A percentile compares a stretch with the other conserved stretches of the same genome.
Conservation (phyloP, 108 stramenopile species). For the Schizochytrium sp. region DNA sequence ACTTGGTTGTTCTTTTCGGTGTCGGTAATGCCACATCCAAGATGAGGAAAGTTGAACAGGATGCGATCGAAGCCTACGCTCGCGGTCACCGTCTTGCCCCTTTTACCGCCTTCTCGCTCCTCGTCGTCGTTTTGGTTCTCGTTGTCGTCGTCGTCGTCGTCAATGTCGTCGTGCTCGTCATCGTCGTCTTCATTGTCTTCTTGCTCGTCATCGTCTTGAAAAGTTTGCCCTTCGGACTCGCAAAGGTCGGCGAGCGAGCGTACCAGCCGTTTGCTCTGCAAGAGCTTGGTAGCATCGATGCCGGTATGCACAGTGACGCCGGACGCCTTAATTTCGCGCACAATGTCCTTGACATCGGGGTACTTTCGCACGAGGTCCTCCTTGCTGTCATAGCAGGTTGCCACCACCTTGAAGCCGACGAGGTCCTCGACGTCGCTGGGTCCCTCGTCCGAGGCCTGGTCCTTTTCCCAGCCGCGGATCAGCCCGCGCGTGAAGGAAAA, state of each 20-base stretch:
- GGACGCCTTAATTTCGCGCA: not conserved
- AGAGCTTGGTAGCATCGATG: not conserved
- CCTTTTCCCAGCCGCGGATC: not conserved
- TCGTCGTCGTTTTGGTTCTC: not conserved
- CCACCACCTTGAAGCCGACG: not conserved
- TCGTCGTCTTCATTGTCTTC: not conserved
- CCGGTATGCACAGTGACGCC: not conserved
- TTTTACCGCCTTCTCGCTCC: not conserved
- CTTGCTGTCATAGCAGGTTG: not conserved
- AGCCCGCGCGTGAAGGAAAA: not conserved
- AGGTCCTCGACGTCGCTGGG: not conserved
- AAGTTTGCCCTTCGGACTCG: not conserved
- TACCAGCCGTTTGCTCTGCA: not conserved
- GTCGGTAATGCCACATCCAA: not conserved
- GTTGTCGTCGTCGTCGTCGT: too few species aligned
- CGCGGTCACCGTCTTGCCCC: not conserved
- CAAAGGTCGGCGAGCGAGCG: not conserved
- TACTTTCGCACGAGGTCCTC: not conserved
- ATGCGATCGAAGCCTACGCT: not conserved
- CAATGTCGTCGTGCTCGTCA: not conserved
- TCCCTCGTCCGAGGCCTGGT: not conserved
- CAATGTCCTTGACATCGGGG: conserved; percentile 2
- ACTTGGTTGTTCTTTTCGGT: not conserved
- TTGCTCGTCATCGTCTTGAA: not conserved
- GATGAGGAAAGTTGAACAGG: conserved; percentile 3